Percentiles rank a stretch among this genome's conserved stretches.
Evolutionary conservation across 1,139 yeast genomes (phyloP).

Genomic region (Candida labiduridarum): DNA sequence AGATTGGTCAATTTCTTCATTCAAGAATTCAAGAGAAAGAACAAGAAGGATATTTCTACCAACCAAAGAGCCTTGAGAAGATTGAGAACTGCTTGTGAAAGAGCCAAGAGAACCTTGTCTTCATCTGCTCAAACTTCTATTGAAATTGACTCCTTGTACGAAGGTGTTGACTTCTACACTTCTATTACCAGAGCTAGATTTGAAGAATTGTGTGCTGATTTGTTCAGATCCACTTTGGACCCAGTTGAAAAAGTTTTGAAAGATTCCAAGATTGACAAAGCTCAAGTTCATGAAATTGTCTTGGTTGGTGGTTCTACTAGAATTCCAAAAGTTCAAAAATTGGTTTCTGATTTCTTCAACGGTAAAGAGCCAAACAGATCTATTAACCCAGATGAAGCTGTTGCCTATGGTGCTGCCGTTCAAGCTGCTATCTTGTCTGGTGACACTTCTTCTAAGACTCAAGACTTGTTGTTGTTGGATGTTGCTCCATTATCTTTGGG

Average conservation of each 20-base stretch:
- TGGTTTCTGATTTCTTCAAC: slow-evolving; percentile 95
- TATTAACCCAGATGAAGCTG: slow-evolving; percentile 98
- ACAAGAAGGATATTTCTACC: slow-evolving; percentile 85
- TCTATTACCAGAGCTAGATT: slow-evolving; percentile 98
- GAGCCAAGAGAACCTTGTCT: slow-evolving; percentile 98
- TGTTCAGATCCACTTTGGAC: slow-evolving; percentile 93
- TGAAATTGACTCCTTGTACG: slow-evolving; percentile 94
- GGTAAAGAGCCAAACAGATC: slow-evolving; percentile 95
- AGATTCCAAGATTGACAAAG: slow-evolving; percentile 90
- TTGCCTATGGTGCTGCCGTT: slow-evolving; percentile 98
- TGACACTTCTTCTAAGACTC: slow-evolving; percentile 67
- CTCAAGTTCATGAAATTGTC: slow-evolving; percentile 90
- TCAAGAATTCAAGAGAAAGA: slow-evolving; percentile 95
- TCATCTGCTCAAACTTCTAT: slow-evolving; percentile 95
- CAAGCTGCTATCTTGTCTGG: slow-evolving; percentile 89
- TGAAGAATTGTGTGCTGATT: slow-evolving; percentile 95
- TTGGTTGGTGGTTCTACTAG: slow-evolving; percentile 99
- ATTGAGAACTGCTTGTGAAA: slow-evolving; percentile 98
- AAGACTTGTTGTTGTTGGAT: slow-evolving; percentile 83
- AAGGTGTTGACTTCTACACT: slow-evolving; percentile 95
- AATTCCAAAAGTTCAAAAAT: slow-evolving; percentile 98
- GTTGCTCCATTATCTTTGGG: slow-evolving; percentile 94
- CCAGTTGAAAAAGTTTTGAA: slow-evolving; percentile 98
- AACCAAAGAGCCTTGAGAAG: slow-evolving; percentile 97
- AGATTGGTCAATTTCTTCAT: slow-evolving; percentile 75